These are phyloP conservation scores for Mollisiaceae sp. DNA, from an alignment of 2,329 filamentous ascomycete species.

Conservation along the genomic window DNA sequence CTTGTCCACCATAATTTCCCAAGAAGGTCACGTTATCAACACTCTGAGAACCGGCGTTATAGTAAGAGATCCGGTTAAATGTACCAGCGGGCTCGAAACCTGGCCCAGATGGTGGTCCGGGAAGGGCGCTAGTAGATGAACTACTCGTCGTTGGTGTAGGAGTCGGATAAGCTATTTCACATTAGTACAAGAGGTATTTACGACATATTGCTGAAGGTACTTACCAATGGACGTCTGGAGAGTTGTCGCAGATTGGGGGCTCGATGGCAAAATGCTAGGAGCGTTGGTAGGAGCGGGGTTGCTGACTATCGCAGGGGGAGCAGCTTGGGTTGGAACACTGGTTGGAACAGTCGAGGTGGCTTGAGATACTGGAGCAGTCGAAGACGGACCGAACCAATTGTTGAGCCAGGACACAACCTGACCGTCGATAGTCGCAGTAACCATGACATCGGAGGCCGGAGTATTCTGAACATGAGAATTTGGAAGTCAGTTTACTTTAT, in stretches of 20 bases:
- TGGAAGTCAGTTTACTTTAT: not conserved
- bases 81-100: slow-evolving; percentile 9
- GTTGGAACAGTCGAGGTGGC: not conserved
- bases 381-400: slow-evolving; percentile 18
- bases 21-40: slow-evolving; percentile 62
- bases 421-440: slow-evolving; percentile 37
- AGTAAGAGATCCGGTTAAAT: slow-evolving; percentile 54
- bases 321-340: not conserved
- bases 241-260: not conserved
- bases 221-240: not conserved
- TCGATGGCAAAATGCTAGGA: not conserved
- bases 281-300: slow-evolving; percentile 21
- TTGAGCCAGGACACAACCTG: slow-evolving; percentile 35
- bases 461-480: not conserved
- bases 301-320: not conserved
- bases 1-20: slow-evolving; percentile 60
- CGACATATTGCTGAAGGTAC: not conserved
- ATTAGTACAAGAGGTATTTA: not conserved
- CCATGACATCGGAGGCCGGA: slow-evolving; percentile 16
- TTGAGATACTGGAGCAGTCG: slow-evolving; percentile 11
- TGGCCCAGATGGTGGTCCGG: not conserved
- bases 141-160: not conserved
- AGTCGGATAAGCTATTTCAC: not conserved
- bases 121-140: not conserved
- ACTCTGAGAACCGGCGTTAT: slow-evolving; percentile 48